Evolutionary conservation across 179 eudicot species (phyloP), one percentile per base, ranked within the genome.

Genomic region (Drosera spatulata): DNA sequence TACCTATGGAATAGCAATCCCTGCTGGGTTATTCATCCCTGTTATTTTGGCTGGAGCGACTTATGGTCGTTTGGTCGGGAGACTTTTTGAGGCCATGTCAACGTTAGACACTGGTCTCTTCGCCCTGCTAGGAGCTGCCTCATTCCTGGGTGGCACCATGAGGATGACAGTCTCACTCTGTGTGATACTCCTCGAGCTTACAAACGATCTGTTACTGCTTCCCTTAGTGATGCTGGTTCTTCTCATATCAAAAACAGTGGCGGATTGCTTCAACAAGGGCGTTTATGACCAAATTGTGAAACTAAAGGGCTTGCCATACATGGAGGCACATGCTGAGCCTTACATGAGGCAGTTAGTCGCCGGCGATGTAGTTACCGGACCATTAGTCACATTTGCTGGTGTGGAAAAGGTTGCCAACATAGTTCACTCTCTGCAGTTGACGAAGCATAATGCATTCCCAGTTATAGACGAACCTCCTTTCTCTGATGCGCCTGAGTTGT

Each of bases 141-240:
- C 99, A 6, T 89, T 93, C 60, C 88, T 93, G n/a, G 99, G 99
- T 41, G 99, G 99, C 13, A 93, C 99, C 6, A 93, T 93, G 99
- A 82, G 99, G 65, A 93, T 93, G 96, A 93, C 99, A 0, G 99
- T 93, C 12, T 89, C 99, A 2, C 73, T 93, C 1, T 88, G 99
- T 56, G 95, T 93, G 22, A 93, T 93, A 48, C 73, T 93, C 41
- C 88, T 93, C 3, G 99, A 93, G 65, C 96, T 93, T 54, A 93
- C 99, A 2, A 84, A 89, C 61, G 75, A 89, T 68, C 76, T 93
- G 1, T 56, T 86, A 3, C 67, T 93, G 77, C 93, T 93, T 39
- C 99, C 96, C 2, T 70, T 93, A 37, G 79, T 86, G 33, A 22
- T 22, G 33, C 33, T 22, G 33, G 33, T 22, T 22, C 33, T 22